phyloP scores from a whole-genome alignment of 257 asterid species.

The Solanum pimpinellifolium region DNA sequence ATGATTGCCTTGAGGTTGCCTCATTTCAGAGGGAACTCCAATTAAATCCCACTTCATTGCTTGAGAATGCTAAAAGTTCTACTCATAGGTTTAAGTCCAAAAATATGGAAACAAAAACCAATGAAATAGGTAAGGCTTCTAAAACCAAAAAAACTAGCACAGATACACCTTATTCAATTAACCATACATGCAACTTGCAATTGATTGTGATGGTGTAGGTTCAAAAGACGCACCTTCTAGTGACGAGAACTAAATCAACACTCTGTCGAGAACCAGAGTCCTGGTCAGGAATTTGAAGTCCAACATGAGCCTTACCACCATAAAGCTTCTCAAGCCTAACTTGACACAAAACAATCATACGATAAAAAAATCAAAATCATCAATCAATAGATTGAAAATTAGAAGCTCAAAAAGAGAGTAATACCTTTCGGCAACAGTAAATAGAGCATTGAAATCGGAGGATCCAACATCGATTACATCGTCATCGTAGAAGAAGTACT shows the following conservation, averaged over 20 bases:
- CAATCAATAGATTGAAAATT: neutral
- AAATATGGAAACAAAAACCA: neutral
- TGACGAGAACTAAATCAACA: conserved; percentile 65
- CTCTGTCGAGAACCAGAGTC: conserved; percentile 63
- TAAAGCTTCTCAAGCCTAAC: conserved; percentile 58
- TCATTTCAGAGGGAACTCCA: neutral
- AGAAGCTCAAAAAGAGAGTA: neutral
- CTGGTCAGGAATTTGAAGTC: conserved; percentile 73
- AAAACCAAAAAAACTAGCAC: neutral
- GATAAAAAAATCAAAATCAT: neutral
- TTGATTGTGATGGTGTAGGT: neutral
- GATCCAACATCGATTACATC: conserved; percentile 42
- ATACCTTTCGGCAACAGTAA: conserved; percentile 58
- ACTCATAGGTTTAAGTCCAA: neutral
- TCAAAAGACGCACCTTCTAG: conserved; percentile 23
- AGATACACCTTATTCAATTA: neutral
- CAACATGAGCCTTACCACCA: conserved; percentile 50
- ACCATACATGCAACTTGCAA: neutral
- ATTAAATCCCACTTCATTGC: neutral
- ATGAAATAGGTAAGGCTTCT: neutral
- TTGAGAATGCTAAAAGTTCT: neutral
- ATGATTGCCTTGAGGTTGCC: neutral
- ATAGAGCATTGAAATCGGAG: conserved; percentile 47
- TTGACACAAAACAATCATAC: neutral
- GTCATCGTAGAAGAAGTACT: conserved; percentile 49